A percentile compares a stretch with the other conserved stretches of the same genome.
Evolutionary conservation across 2,329 filamentous ascomycete genomes (phyloP).

Genomic region (Mycocentrospora acerina): DNA sequence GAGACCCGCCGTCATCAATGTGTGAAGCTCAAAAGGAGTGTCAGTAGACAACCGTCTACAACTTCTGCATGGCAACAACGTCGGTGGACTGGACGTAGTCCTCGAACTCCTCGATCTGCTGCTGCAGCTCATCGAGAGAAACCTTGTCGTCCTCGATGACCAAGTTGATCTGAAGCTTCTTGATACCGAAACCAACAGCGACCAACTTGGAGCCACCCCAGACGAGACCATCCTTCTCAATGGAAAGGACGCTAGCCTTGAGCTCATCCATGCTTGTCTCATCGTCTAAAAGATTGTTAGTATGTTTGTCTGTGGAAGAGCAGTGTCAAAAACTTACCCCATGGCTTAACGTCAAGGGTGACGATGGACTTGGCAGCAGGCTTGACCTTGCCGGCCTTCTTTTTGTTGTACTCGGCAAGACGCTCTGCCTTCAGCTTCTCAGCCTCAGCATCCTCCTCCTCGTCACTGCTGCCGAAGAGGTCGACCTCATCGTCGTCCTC

Average conservation of each 20-base stretch:
- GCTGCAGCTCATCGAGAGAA: slow-evolving; percentile 81
- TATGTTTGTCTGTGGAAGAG: neutral
- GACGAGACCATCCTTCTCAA: slow-evolving; percentile 90
- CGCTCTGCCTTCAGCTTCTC: slow-evolving; percentile 82
- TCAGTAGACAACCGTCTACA: slow-evolving; percentile 32
- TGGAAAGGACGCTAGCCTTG: slow-evolving; percentile 76
- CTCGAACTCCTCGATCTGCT: slow-evolving; percentile 82
- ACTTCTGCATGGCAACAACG: slow-evolving; percentile 63
- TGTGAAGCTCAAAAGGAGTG: slow-evolving; percentile 5
- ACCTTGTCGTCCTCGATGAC: slow-evolving; percentile 98
- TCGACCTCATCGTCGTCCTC: slow-evolving; percentile 72
- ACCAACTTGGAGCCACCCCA: slow-evolving; percentile 94
- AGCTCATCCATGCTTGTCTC: slow-evolving; percentile 89
- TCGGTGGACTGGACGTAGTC: slow-evolving; percentile 96
- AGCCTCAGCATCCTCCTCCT: slow-evolving; percentile 69
- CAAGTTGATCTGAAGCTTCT: slow-evolving; percentile 98
- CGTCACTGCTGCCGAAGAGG: slow-evolving; percentile 89
- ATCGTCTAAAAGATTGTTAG: slow-evolving; percentile 62
- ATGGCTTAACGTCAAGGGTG: slow-evolving; percentile 96
- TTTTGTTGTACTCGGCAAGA: slow-evolving; percentile 90
- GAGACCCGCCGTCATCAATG: neutral
- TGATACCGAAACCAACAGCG: slow-evolving; percentile 93
- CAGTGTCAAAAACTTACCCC: slow-evolving; percentile 68
- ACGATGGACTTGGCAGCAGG: slow-evolving; percentile 92
- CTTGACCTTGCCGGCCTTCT: slow-evolving; percentile 95